Conservation (phyloP, 495 filamentous ascomycete genomes). For the Cercophora sp. region DNA sequence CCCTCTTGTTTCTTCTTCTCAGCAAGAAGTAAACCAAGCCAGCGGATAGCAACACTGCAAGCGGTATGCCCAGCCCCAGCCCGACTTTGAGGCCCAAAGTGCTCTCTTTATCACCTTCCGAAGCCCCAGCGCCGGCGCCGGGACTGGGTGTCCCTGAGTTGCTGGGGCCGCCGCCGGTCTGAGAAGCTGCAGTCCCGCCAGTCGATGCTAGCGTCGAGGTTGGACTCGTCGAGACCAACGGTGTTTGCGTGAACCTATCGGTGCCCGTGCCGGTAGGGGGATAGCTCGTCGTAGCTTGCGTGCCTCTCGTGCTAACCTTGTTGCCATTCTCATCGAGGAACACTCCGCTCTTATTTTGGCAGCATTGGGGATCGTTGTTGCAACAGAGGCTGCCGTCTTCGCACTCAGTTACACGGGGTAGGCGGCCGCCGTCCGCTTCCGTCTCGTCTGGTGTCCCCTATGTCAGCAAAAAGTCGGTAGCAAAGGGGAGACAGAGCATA, state of each 20-base stretch:
- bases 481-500: constrained; percentile 6
- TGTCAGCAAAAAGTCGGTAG: neutral
- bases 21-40: constrained; percentile 1
- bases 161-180: neutral
- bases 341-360: constrained; percentile 18
- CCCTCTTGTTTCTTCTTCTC: too few relatives aligned
- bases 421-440: neutral
- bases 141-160: neutral
- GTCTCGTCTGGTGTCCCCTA: constrained; percentile 9
- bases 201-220: neutral
- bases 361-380: constrained; percentile 25
- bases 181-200: neutral
- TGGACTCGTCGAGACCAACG: neutral
- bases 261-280: constrained; percentile 13
- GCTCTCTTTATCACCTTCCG: too few relatives aligned
- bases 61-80: constrained; percentile 17
- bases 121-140: neutral
- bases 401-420: constrained; percentile 25
- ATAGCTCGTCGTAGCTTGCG: constrained; percentile 18
- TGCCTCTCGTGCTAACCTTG: constrained; percentile 1
- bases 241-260: constrained; percentile 8
- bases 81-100: constrained; percentile 21
- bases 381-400: constrained; percentile 28
- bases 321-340: constrained; percentile 24
- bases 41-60: constrained; percentile 4